Conservation (phyloP, 2,329 filamentous ascomycete genomes). For the Fusarium compactum region DNA sequence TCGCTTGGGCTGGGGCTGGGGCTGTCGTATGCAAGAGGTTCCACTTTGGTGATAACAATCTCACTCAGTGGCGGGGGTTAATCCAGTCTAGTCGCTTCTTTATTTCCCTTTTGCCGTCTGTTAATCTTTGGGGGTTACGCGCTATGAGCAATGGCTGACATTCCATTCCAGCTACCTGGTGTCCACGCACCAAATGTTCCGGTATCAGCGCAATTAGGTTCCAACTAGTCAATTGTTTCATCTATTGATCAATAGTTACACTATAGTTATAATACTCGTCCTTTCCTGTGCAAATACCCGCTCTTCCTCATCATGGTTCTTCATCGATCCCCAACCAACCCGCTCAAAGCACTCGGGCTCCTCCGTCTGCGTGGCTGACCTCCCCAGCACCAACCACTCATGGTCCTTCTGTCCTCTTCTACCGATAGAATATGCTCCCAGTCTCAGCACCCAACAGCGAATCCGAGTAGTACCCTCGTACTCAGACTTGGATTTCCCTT, state of each 20-base stretch:
- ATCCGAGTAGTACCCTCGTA: background rate
- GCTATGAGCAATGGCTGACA: background rate
- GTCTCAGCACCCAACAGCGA: conserved; percentile 32
- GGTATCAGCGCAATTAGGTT: background rate
- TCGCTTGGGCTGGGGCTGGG: background rate
- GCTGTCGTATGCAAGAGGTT: background rate
- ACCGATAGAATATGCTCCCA: conserved; percentile 23
- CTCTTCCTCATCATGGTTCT: background rate
- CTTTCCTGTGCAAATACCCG: conserved; percentile 6
- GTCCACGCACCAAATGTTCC: background rate
- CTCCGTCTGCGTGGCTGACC: conserved; percentile 7
- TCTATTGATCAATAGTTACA: background rate
- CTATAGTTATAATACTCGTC: conserved; percentile 13
- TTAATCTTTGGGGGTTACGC: background rate
- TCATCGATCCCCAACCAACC: conserved; percentile 24
- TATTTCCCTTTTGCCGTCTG: background rate
- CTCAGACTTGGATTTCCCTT: background rate
- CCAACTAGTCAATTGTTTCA: background rate
- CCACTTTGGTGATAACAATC: conserved; percentile 10
- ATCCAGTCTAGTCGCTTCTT: background rate
- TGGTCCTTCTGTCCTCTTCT: conserved; percentile 1
- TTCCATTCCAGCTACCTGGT: conserved; percentile 4
- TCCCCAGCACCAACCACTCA: conserved; percentile 33
- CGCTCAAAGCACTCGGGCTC: conserved; percentile 17
- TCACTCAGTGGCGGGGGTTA: conserved; percentile 2